Conservation (phyloP, 2,329 filamentous ascomycete genomes). For the Kalaharituber pfeilii region DNA sequence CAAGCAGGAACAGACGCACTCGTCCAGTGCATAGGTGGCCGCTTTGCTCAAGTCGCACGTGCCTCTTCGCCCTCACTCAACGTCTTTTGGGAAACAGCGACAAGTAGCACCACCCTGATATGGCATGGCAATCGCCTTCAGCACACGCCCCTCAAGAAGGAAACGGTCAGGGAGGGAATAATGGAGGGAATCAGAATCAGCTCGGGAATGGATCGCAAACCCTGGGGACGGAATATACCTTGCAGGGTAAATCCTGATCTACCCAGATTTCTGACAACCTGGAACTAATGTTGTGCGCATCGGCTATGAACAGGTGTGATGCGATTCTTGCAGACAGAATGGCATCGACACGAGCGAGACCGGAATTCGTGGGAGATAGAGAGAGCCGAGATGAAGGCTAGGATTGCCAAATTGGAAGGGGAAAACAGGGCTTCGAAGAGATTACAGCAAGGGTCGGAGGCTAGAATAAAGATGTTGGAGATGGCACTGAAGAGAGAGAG, state of each 20-base stretch:
- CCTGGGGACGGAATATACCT: conserved; percentile 51
- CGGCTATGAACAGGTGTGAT: conserved; percentile 54
- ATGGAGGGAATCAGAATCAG: conserved; percentile 18
- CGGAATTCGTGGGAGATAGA: conserved; percentile 99
- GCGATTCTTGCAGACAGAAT: conserved; percentile 98
- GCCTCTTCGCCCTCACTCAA: background rate
- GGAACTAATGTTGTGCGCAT: background rate
- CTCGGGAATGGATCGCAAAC: conserved; percentile 32
- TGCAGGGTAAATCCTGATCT: conserved; percentile 44
- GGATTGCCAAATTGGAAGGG: conserved; percentile 87
- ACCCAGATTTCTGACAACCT: background rate
- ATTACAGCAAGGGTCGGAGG: conserved; percentile 24
- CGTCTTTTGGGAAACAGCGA: background rate
- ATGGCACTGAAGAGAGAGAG: conserved; percentile 26
- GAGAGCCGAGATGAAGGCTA: conserved; percentile 94
- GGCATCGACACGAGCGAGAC: conserved; percentile 95
- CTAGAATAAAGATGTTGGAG: conserved; percentile 25
- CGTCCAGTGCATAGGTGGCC: too few species aligned
- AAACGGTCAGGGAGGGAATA: conserved; percentile 29
- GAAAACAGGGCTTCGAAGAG: conserved; percentile 55
- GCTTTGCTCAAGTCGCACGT: background rate
- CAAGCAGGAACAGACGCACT: too few species aligned
- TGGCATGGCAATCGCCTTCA: conserved; percentile 56
- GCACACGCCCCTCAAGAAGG: conserved; percentile 40
- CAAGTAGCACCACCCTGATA: conserved; percentile 23